Percentiles rank a stretch among this genome's conserved stretches.
These are phyloP conservation scores for Boechera retrofracta DNA, from an alignment of 345 rosid species.

Conservation along the genomic window DNA sequence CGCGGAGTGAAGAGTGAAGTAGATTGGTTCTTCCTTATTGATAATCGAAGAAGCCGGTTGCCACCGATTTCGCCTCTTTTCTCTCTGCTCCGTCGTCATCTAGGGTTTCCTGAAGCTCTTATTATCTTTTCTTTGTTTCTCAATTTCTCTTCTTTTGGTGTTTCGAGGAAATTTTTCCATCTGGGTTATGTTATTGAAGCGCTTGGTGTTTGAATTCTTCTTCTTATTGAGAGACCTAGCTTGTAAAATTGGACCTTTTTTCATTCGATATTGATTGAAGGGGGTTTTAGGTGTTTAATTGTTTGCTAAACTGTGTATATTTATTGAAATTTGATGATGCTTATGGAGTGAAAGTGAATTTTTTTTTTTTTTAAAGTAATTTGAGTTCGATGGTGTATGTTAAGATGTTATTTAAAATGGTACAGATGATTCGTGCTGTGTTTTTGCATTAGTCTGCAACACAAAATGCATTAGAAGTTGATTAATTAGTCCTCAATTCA, in stretches of 20 bases:
- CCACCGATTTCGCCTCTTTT: conserved; percentile 12
- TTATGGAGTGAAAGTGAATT: not conserved
- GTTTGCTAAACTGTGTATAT: not conserved
- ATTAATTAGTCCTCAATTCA: not conserved
- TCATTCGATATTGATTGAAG: not conserved
- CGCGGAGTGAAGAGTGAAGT: too few species aligned
- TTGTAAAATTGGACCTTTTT: conserved; percentile 19
- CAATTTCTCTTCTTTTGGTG: not conserved
- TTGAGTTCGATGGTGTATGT: not conserved
- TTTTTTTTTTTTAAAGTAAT: not conserved
- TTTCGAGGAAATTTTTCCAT: not conserved
- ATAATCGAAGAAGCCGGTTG: not conserved
- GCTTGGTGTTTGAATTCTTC: not conserved
- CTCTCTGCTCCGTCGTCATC: conserved; percentile 32
- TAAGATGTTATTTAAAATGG: not conserved
- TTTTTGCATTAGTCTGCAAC: conserved; percentile 6
- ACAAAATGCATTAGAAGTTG: not conserved
- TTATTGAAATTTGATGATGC: not conserved
- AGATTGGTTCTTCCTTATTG: not conserved
- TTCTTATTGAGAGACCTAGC: conserved; percentile 11
- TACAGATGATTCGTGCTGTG: not conserved
- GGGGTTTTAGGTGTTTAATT: not conserved
- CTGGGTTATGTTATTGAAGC: not conserved
- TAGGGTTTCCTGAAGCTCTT: conserved; percentile 43
- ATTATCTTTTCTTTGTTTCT: not conserved